Conservation (phyloP, 768 basidiomycete species). For the Boletus subparvulus region DNA sequence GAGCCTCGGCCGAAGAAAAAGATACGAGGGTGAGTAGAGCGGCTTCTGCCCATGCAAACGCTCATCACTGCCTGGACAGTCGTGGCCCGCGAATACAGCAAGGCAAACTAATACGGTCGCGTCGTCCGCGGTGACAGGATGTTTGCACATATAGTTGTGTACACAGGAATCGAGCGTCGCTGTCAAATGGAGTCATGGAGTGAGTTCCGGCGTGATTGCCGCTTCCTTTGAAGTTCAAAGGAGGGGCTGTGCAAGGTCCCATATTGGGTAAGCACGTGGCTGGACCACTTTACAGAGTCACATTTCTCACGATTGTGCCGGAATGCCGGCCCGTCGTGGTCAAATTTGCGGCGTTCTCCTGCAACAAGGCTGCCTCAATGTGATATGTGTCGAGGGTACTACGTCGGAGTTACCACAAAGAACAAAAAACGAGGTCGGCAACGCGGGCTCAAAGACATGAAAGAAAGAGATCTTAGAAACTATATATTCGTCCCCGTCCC, state of each 20-base stretch:
- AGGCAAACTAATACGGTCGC: constrained; percentile 73
- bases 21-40: constrained; percentile 65
- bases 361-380: constrained; percentile 39
- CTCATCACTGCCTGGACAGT: constrained; percentile 34
- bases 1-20: constrained; percentile 70
- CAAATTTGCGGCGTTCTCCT: constrained; percentile 17
- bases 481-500: constrained; percentile 29
- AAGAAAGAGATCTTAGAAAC: constrained; percentile 33
- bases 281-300: constrained; percentile 28
- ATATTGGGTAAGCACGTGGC: constrained; percentile 23
- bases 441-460: constrained; percentile 38
- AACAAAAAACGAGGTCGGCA: constrained; percentile 43
- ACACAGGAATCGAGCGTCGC: constrained; percentile 13
- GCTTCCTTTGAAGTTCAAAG: constrained; percentile 7
- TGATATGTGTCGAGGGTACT: constrained; percentile 34
- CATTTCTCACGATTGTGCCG: constrained; percentile 31
- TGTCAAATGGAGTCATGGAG: constrained; percentile 9
- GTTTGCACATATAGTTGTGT: constrained; percentile 8
- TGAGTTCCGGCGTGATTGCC: constrained; percentile 11
- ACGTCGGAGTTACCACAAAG: constrained; percentile 40
- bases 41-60: background rate
- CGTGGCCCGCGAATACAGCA: constrained; percentile 75
- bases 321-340: constrained; percentile 11
- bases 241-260: constrained; percentile 14
- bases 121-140: constrained; percentile 37